Conservation (phyloP, 2,329 filamentous ascomycete genomes). For the Triangularia verruculosa region DNA sequence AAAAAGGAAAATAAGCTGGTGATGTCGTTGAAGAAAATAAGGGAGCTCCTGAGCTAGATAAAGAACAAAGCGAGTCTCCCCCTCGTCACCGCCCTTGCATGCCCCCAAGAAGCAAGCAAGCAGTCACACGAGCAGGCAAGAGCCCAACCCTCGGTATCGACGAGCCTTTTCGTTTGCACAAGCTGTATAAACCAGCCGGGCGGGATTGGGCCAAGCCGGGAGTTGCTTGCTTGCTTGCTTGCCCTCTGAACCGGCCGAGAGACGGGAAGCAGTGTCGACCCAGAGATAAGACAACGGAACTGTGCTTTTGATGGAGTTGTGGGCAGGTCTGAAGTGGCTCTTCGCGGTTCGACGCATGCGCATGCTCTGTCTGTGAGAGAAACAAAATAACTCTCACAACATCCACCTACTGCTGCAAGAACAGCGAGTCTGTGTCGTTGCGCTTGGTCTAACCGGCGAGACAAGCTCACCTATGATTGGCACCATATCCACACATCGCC, state of each 20-base stretch:
- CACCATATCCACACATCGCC: constrained; percentile 7
- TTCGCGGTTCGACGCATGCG: constrained; percentile 18
- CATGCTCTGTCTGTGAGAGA: constrained; percentile 16
- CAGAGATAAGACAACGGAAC: not conserved
- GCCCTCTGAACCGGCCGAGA: constrained; percentile 1
- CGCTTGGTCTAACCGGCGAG: constrained; percentile 14
- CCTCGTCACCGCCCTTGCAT: constrained; percentile 13
- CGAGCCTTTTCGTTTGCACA: not conserved
- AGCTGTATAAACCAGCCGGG: not conserved
- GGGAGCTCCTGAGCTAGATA: not conserved
- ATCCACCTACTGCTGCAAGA: not conserved
- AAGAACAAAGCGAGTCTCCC: not conserved
- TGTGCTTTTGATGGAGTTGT: not conserved
- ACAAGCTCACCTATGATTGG: constrained; percentile 9
- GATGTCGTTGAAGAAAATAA: not conserved
- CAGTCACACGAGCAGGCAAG: constrained; percentile 10
- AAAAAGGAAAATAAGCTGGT: not conserved
- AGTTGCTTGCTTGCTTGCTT: not conserved
- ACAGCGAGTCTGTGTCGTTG: not conserved
- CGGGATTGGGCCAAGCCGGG: not conserved
- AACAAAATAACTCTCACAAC: not conserved
- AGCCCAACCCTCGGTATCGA: constrained; percentile 11
- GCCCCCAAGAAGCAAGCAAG: constrained; percentile 9
- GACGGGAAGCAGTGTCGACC: not conserved
- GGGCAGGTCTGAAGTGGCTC: not conserved